These are phyloP conservation scores for Glycine soja DNA, from an alignment of 306 rosid species.

Conservation along the genomic window DNA sequence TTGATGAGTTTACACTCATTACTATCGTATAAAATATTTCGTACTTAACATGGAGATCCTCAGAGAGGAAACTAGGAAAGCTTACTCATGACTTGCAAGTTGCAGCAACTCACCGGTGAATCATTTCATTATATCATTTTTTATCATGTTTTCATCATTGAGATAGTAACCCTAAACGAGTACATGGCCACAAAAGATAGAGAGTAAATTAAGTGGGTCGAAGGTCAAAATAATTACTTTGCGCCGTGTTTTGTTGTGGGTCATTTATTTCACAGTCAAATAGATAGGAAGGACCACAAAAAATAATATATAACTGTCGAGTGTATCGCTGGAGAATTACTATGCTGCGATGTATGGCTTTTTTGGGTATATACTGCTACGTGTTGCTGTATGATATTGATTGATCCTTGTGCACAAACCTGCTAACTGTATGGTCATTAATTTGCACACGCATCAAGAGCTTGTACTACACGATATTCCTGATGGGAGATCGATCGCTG, in stretches of 20 bases:
- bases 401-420: conserved; percentile 47
- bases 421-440: conserved; percentile 40
- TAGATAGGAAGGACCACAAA: conserved; percentile 42
- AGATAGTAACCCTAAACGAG: conserved; percentile 5
- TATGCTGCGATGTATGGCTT: conserved; percentile 37
- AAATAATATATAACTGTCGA: conserved; percentile 39
- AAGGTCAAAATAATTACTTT: conserved; percentile 8
- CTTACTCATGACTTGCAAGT: not conserved
- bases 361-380: conserved; percentile 46
- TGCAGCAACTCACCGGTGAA: not conserved
- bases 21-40: not conserved
- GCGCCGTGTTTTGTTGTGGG: conserved; percentile 7
- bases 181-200: not conserved
- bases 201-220: not conserved
- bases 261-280: conserved; percentile 29
- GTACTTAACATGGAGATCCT: not conserved
- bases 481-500: not conserved
- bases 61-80: not conserved
- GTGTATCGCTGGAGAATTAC: conserved; percentile 43
- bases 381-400: conserved; percentile 47
- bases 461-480: conserved; percentile 14
- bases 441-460: conserved; percentile 30
- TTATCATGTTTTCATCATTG: not conserved
- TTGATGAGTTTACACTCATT: not conserved
- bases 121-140: not conserved